Evolutionary conservation across 495 filamentous ascomycete genomes (phyloP).

Genomic region (Sabuloglossum arenarium): DNA sequence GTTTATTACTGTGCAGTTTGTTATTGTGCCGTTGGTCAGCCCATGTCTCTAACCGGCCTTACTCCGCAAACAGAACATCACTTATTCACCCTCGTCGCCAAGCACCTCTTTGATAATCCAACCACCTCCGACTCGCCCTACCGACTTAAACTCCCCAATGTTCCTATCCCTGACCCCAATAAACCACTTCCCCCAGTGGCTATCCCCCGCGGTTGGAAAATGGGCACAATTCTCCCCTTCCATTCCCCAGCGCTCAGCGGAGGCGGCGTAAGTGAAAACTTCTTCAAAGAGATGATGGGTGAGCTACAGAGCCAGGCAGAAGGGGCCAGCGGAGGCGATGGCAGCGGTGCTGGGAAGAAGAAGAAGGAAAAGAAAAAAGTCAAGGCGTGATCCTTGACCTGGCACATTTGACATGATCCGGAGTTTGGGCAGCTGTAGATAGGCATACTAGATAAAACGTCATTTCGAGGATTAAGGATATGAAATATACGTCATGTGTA

Average conservation of each 20-base stretch:
- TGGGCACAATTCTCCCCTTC: conserved; percentile 60
- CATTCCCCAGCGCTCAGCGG: conserved; percentile 78
- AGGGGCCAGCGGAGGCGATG: conserved; percentile 17
- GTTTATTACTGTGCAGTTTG: neutral
- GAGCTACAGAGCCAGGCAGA: conserved; percentile 53
- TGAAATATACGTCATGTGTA: neutral
- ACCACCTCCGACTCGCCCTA: conserved; percentile 46
- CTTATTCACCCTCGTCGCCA: conserved; percentile 54
- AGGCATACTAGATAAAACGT: neutral
- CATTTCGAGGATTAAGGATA: neutral
- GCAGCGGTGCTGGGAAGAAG: conserved; percentile 24
- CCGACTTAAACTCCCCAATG: conserved; percentile 40
- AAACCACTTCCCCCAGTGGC: conserved; percentile 49
- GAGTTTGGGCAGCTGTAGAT: neutral
- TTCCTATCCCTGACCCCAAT: conserved; percentile 36
- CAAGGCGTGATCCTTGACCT: conserved; percentile 16
- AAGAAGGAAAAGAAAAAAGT: conserved; percentile 27
- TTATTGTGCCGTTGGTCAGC: neutral
- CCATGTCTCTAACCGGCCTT: neutral
- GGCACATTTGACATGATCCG: neutral
- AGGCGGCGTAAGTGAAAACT: conserved; percentile 87
- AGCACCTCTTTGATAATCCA: conserved; percentile 56
- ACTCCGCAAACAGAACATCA: conserved; percentile 41
- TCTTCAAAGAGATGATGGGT: conserved; percentile 92
- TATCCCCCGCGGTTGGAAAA: conserved; percentile 83